Base-by-base conservation (phyloP, 345 rosid species). In the Turritis glabra region DNA sequence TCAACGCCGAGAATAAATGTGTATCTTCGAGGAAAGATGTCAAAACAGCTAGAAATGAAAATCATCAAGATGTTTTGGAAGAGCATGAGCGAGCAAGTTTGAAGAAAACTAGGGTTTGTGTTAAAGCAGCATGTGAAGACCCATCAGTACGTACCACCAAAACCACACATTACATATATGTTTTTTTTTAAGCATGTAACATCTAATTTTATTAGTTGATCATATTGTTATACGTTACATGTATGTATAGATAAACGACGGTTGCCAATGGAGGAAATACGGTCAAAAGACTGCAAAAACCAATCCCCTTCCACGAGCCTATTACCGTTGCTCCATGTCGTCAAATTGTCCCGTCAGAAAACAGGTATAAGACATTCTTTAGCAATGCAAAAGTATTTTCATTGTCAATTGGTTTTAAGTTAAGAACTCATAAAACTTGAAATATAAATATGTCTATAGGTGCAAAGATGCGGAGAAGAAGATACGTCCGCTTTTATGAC, bases 191-290 rank as follows among this genome's bases (percentile, higher is more conserved):
- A 25, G 47, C 17, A 67, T 51, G 46, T 64, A 38, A 57, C 32
- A 25, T 48, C 30, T 53, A 35, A 19, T 8, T 4, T 56, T 14
- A 50, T 56, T 32, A 15, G 7, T 13, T 67, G 21, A 46, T 37
- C 71, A 59, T 37, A 11, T 57, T 32, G 40, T 0, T 33, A 25
- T 1, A 52, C 7, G 22, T 68, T 61, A n/a, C 22, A 44, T 67
- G 25, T 13, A 75, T 44, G 3, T 43, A 38, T 82, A 93, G 98
- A 88, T 93, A 54, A 85, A 80, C 29, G 98, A 93, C 47, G 97
- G 97, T 47, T 93, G 98, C 44, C 98, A 89, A 32, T 93, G 98
- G 98, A 93, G 98, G 66, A 93, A 93, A 47, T 93, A 93, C 38
- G 98, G 98, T 25, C 98, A 93, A 70, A 93, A 93, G 80, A 84